phyloP scores from a whole-genome alignment of 176 grass and related monocot species.

The Aegilops sharonensis region DNA sequence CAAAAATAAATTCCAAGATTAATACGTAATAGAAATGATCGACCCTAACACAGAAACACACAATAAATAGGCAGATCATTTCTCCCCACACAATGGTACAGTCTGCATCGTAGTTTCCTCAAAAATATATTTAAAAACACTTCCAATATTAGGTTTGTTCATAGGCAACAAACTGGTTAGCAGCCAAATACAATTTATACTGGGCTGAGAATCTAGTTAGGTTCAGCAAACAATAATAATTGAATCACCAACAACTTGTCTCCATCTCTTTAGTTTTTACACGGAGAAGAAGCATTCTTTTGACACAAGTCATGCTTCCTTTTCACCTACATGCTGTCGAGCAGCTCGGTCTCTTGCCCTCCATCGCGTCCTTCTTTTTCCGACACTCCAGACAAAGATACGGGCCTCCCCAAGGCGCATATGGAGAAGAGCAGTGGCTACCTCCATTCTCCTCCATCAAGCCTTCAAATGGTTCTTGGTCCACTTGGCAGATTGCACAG shows the following conservation, averaged over 20 bases:
- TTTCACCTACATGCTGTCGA: slow-evolving; percentile 59
- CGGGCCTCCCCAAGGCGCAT: slow-evolving; percentile 54
- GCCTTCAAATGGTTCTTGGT: slow-evolving; percentile 59
- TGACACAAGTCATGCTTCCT: background rate
- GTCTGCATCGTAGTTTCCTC: background rate
- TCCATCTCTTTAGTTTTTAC: slow-evolving; percentile 20
- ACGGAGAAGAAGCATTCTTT: background rate
- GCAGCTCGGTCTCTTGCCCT: slow-evolving; percentile 70
- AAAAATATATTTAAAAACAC: background rate
- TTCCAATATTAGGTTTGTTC: background rate
- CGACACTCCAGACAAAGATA: slow-evolving; percentile 84
- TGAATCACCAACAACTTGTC: slow-evolving; percentile 23
- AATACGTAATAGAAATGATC: no score
- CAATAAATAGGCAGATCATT: background rate
- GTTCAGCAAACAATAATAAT: slow-evolving; percentile 43
- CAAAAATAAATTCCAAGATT: background rate
- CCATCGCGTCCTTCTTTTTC: slow-evolving; percentile 99
- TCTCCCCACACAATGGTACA: slow-evolving; percentile 15
- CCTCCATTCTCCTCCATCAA: slow-evolving; percentile 50
- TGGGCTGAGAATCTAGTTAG: slow-evolving; percentile 34
- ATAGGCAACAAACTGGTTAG: slow-evolving; percentile 38
- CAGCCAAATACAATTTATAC: slow-evolving; percentile 34
- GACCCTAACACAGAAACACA: background rate
- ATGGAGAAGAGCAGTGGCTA: slow-evolving; percentile 45
- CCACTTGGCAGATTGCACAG: slow-evolving; percentile 88